Evolutionary conservation across 495 filamentous ascomycete species (phyloP).

Genomic region (Rhypophila decipiens): DNA sequence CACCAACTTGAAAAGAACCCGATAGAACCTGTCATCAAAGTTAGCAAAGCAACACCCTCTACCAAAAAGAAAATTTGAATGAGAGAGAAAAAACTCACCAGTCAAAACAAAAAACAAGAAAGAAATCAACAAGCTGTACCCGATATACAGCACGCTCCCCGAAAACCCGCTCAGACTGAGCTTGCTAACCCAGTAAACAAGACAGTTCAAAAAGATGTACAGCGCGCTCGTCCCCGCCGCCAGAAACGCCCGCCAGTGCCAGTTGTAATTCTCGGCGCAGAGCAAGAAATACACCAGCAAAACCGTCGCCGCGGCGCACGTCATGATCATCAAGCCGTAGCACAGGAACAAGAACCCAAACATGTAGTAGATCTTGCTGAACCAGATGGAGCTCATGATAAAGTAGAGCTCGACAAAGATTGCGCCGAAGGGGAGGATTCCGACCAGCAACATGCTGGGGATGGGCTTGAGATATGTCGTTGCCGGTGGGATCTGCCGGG

Average conservation of each 20-base stretch:
- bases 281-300: constrained; percentile 92
- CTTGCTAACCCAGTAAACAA: constrained; percentile 83
- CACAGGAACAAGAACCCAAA: constrained; percentile 98
- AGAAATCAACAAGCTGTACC: constrained; percentile 82
- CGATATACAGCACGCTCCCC: constrained; percentile 84
- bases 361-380: constrained; percentile 98
- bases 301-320: constrained; percentile 84
- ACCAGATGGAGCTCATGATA: constrained; percentile 97
- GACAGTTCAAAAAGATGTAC: constrained; percentile 83
- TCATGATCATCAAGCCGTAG: constrained; percentile 96
- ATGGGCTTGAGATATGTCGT: constrained; percentile 74
- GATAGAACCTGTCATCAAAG: constrained; percentile 63
- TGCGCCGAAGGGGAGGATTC: constrained; percentile 86
- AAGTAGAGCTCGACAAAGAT: constrained; percentile 98
- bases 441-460: constrained; percentile 82
- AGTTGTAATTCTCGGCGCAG: constrained; percentile 94
- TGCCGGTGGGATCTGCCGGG: constrained; percentile 84
- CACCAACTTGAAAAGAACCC: constrained; percentile 92
- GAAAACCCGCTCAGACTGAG: constrained; percentile 78
- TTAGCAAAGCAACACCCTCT: neutral
- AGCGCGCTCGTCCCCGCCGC: constrained; percentile 79
- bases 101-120: constrained; percentile 91
- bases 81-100: constrained; percentile 51
- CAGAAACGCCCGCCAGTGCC: constrained; percentile 93
- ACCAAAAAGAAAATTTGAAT: neutral